Percentiles rank a stretch among this genome's conserved stretches.
phyloP scores from a whole-genome alignment of 345 rosid genomes.

The Jatropha curcas region DNA sequence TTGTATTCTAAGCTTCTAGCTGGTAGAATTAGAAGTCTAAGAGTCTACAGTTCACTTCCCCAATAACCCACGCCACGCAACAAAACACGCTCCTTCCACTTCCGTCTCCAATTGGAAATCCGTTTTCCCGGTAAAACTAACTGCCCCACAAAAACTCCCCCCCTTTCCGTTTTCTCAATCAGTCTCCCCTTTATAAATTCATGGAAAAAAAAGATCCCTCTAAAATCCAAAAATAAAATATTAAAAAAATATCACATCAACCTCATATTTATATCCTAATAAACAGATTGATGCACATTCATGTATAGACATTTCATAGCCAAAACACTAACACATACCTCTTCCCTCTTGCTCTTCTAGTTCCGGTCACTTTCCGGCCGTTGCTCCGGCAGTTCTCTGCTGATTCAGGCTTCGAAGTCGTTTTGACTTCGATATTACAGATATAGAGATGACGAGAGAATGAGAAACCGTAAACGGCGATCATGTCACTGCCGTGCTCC shows the following conservation, averaged over 20 bases:
- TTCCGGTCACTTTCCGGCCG: neutral
- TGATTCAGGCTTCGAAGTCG: slow-evolving; percentile 7
- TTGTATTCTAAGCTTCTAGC: too few relatives aligned
- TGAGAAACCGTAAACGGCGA: slow-evolving; percentile 31
- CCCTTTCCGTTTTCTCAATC: neutral
- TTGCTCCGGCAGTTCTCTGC: slow-evolving; percentile 10
- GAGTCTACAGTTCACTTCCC: too few relatives aligned
- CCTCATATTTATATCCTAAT: slow-evolving; percentile 74
- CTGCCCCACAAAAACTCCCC: neutral
- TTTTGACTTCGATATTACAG: neutral
- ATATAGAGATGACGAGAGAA: slow-evolving; percentile 34
- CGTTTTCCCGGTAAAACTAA: slow-evolving; percentile 57
- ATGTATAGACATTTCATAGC: neutral
- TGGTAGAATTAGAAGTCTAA: too few relatives aligned
- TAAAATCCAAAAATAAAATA: neutral
- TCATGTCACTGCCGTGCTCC: slow-evolving; percentile 59
- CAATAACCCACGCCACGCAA: neutral
- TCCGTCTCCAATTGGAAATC: slow-evolving; percentile 30
- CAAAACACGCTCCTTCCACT: neutral
- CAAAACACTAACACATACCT: slow-evolving; percentile 17
- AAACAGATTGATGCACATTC: slow-evolving; percentile 4
- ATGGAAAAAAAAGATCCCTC: neutral
- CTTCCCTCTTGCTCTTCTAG: neutral
- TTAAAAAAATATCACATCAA: slow-evolving; percentile 3
- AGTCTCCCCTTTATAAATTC: neutral